Conservation (phyloP, 805 yeast species). For the Zygosaccharomyces rouxii region DNA sequence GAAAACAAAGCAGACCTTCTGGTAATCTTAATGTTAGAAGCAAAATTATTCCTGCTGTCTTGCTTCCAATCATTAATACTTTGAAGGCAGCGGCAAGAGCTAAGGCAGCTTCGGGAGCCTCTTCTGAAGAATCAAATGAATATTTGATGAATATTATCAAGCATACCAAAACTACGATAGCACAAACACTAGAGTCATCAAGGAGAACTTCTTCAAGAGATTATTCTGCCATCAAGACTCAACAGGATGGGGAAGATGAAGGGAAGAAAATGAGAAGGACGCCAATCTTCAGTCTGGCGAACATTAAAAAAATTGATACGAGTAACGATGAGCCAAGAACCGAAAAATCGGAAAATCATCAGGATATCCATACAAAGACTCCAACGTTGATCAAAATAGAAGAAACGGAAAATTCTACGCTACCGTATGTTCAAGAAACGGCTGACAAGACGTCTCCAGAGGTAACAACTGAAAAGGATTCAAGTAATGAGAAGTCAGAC, state of each 20-base stretch:
- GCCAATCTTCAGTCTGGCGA: conserved; percentile 26
- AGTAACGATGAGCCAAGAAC: neutral
- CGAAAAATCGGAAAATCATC: neutral
- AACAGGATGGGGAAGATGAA: conserved; percentile 12
- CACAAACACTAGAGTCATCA: conserved; percentile 22
- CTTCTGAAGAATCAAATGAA: conserved; percentile 31
- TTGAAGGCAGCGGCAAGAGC: conserved; percentile 34
- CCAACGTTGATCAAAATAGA: conserved; percentile 10
- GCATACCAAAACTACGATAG: conserved; percentile 31
- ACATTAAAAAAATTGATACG: conserved; percentile 16
- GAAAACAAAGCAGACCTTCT: conserved; percentile 4
- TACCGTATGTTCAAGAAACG: neutral
- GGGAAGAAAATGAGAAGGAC: conserved; percentile 12
- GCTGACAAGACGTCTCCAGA: neutral
- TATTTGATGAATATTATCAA: conserved; percentile 31
- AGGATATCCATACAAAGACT: neutral
- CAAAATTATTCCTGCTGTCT: conserved; percentile 25
- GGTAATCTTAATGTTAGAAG: conserved; percentile 15
- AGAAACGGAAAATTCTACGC: neutral
- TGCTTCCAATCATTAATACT: conserved; percentile 32
- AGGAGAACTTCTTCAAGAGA: conserved; percentile 14
- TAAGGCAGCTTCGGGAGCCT: conserved; percentile 33
- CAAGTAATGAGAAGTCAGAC: neutral
- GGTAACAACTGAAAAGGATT: neutral
- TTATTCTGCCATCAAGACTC: conserved; percentile 13